phyloP scores from a whole-genome alignment of 495 filamentous ascomycete species.

The Penicillium parvum region DNA sequence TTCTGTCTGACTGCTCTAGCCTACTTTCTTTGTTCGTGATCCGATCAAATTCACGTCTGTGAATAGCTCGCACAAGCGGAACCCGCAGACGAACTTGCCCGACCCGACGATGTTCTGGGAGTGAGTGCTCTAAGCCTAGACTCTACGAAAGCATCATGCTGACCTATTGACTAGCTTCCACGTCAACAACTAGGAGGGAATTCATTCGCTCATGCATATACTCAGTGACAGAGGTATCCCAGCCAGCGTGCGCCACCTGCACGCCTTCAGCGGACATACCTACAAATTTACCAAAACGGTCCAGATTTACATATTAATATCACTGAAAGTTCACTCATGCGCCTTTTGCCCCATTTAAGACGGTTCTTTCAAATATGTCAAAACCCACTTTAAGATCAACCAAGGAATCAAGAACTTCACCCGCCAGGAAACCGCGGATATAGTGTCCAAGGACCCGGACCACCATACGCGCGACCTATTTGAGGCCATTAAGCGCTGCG shows the following conservation, averaged over 20 bases:
- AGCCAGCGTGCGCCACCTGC: constrained; percentile 55
- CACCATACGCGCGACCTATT: constrained; percentile 35
- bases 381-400: constrained; percentile 60
- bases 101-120: constrained; percentile 54
- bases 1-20: too few relatives aligned
- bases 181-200: constrained; percentile 32
- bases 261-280: constrained; percentile 62
- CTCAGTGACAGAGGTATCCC: constrained; percentile 65
- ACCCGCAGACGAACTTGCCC: constrained; percentile 41
- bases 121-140: constrained; percentile 9
- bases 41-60: constrained; percentile 51
- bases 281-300: too few relatives aligned
- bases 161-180: too few relatives aligned
- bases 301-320: too few relatives aligned
- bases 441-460: constrained; percentile 48
- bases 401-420: constrained; percentile 54
- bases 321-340: too few relatives aligned
- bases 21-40: constrained; percentile 53
- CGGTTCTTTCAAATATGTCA: constrained; percentile 57
- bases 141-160: too few relatives aligned
- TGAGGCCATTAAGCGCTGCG: constrained; percentile 28
- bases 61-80: constrained; percentile 48
- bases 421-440: constrained; percentile 46
- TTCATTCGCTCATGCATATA: constrained; percentile 65
- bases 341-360: too few relatives aligned